Evolutionary conservation across 768 basidiomycete species (phyloP).

Genomic region (Boletales sp.): DNA sequence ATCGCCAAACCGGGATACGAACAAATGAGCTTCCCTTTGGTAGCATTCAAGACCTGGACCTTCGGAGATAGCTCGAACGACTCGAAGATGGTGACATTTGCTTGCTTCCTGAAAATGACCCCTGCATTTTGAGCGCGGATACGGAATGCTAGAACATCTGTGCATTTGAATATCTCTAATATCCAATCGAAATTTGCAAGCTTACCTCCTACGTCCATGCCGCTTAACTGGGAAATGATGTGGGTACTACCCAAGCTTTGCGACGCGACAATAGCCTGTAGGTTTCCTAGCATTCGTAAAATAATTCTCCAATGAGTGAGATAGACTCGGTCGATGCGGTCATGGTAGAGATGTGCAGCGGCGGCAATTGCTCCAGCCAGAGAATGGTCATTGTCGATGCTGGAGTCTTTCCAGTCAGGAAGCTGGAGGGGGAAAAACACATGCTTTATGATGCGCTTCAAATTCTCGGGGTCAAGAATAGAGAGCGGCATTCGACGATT

Average conservation of each 20-base stretch:
- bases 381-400: conserved; percentile 19
- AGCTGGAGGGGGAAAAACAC: conserved; percentile 39
- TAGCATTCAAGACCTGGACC: conserved; percentile 30
- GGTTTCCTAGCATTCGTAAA: conserved; percentile 23
- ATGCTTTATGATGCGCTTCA: conserved; percentile 34
- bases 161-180: neutral
- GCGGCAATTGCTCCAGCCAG: conserved; percentile 20
- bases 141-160: conserved; percentile 37
- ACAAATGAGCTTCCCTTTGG: conserved; percentile 41
- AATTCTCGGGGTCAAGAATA: neutral
- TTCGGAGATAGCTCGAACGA: conserved; percentile 42
- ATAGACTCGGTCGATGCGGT: neutral
- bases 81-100: conserved; percentile 3
- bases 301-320: conserved; percentile 3
- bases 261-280: conserved; percentile 9
- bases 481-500: neutral
- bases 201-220: conserved; percentile 23
- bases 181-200: neutral
- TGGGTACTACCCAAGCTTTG: neutral
- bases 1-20: conserved; percentile 45
- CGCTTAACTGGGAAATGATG: conserved; percentile 5
- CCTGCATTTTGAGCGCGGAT: conserved; percentile 47
- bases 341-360: conserved; percentile 7
- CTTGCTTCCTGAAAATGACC: conserved; percentile 33
- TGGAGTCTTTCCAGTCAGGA: conserved; percentile 34